A percentile compares a stretch with the other conserved stretches of the same genome.
Evolutionary conservation across 2,329 filamentous ascomycete species (phyloP).

Genomic region (Chrysoporthe puriensis): DNA sequence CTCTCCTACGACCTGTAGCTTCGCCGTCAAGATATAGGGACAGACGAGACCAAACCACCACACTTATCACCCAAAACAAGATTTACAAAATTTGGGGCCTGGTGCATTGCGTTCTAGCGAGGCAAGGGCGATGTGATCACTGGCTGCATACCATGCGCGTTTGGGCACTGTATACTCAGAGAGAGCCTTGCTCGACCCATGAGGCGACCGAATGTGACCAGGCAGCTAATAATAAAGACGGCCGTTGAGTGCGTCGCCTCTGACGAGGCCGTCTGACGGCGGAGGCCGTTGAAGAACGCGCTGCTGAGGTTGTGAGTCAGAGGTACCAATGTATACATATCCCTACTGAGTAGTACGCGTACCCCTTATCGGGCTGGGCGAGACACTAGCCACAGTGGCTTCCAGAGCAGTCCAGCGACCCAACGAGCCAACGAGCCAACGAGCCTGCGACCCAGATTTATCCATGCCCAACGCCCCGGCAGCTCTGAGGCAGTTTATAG

Average conservation of each 20-base stretch:
- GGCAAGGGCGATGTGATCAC: neutral
- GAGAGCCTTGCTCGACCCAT: neutral
- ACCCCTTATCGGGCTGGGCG: neutral
- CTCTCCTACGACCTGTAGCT: neutral
- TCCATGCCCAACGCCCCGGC: constrained; percentile 13
- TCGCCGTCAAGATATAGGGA: neutral
- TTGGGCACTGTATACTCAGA: too few relatives aligned
- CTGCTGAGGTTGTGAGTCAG: neutral
- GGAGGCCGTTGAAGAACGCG: neutral
- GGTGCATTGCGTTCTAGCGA: neutral
- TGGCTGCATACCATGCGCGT: too few relatives aligned
- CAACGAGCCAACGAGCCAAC: too few relatives aligned
- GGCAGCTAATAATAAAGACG: neutral
- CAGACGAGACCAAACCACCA: neutral
- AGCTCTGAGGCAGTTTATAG: constrained; percentile 4
- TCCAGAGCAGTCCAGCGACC: constrained; percentile 3
- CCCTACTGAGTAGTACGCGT: neutral
- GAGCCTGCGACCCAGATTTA: constrained; percentile 3
- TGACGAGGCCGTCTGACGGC: constrained; percentile 5
- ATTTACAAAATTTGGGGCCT: neutral
- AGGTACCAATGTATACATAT: too few relatives aligned
- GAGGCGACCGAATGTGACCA: neutral
- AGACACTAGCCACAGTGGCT: constrained; percentile 16
- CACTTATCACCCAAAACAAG: neutral
- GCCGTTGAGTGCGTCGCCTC: constrained; percentile 3